Conservation (phyloP, 139 green algal species). For the Desmodesmus armatus region DNA sequence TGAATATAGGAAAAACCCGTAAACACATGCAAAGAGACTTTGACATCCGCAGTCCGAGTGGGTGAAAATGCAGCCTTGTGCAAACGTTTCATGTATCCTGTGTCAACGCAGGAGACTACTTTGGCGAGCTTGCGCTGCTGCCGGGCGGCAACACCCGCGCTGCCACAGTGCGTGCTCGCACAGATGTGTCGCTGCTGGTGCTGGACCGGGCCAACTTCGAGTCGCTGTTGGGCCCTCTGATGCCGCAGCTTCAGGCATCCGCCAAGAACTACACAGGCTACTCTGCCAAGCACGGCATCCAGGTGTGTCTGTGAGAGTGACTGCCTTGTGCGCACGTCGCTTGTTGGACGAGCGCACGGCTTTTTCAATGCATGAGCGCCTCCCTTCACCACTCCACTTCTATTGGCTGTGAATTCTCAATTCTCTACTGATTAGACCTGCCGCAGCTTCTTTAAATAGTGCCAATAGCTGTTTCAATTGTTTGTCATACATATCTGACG, state of each 20-base stretch:
- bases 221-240: slow-evolving; percentile 53
- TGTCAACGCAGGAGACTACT: slow-evolving; percentile 68
- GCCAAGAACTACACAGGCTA: slow-evolving; percentile 42
- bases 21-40: background rate
- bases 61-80: background rate
- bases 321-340: too few relatives aligned
- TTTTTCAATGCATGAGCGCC: too few relatives aligned
- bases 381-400: too few relatives aligned
- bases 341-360: too few relatives aligned
- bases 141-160: slow-evolving; percentile 76
- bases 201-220: slow-evolving; percentile 65
- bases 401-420: too few relatives aligned
- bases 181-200: slow-evolving; percentile 68
- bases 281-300: slow-evolving; percentile 23
- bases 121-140: slow-evolving; percentile 94
- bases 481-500: too few relatives aligned
- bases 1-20: background rate
- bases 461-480: too few relatives aligned
- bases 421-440: too few relatives aligned
- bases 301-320: background rate
- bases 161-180: slow-evolving; percentile 79
- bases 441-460: too few relatives aligned
- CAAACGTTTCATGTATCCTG: slow-evolving; percentile 28
- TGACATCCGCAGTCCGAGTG: background rate
- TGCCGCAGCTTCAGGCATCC: slow-evolving; percentile 44